Evolutionary conservation across 495 filamentous ascomycete species (phyloP), one percentile per base, ranked within the genome.

Genomic region (Hyphodiscus hymeniophilus): DNA sequence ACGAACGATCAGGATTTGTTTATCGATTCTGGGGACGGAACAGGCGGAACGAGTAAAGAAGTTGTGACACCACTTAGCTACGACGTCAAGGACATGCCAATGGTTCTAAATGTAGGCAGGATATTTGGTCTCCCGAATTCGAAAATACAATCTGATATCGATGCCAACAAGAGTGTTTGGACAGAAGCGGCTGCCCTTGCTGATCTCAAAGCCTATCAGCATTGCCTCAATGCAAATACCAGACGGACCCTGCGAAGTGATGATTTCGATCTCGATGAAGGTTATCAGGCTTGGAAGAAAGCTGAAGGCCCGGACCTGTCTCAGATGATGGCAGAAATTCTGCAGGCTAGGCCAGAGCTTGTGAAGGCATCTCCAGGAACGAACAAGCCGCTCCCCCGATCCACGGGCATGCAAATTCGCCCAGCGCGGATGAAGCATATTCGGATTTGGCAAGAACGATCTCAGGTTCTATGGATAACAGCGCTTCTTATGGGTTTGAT

Each of bases 11-110:
- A 95, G 63, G 89, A 95, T 61, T 73, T 98, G 21, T 76, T 72
- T 17, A 70, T 80, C 39, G 60, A 41, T 54, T 55, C 42, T 34
- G 51, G 10, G 20, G 54, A 57, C 26, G 69, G 75, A 41, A 56
- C 67, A 13, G 77, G 73, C 15, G 75, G 79, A 31, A 74, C 77
- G 24, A 77, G 77, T 13, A 77, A 87, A 23, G 89, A 95, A 61
- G 85, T 87, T 7, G 72, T 83, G 23, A 79, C 86, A 8, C 87
- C 90, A 1, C 62, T 92, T 38, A 92, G 80, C 62, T 89, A 95
- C 60, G 84, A 94, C 63, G 82, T 96, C 42, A 94, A 89, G 67
- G 94, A 99, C 60, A 99, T 99, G 94, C 81, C 80, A 17, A 75
- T 96, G 64, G 94, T 95, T 22, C 84, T 89, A 61, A 74, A 81